Evolutionary conservation across 352 stramenopile species (phyloP), one percentile per base, ranked within the genome.

Genomic region (Pythium monospermum): DNA sequence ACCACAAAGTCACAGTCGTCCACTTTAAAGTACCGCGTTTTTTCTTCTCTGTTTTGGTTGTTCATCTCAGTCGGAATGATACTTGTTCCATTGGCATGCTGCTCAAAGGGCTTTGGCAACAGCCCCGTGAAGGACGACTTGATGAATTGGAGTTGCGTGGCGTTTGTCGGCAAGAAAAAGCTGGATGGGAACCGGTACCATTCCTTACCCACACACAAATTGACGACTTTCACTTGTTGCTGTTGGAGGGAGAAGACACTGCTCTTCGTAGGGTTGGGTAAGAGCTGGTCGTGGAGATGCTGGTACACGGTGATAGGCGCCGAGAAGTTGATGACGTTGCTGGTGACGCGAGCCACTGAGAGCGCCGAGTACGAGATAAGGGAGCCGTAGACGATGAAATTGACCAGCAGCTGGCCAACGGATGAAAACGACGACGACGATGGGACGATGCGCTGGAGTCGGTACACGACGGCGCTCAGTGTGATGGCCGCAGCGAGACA

Each of bases 101-200:
- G 45, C 31, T 81, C 78, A 59, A 98, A 99, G 25, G 69, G 75
- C 67, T 98, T 96, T 2, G 96, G 96, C 30, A 99, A 70, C 57
- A 98, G 81, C 4, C 96, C 96, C 26, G 57, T 62, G 70, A 99
- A 99, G 4, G 69, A 81, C 10, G 87, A 96, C 50, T 87, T 87
- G 25, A 98, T 66, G 72, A 98, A 99, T 21, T 73, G 73, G 19
- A 98, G 66, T 28, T 59, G 68, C 48, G 76, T 78, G 25, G 66
- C 63, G 39, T 90, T 90, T 27, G 69, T 66, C 21, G 95, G 94
- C n/a, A 99, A 68, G 59, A 98, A 98, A 61, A 98, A 99, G 39
- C 76, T 97, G 15, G 89, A 89, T 0, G 95, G 94, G 64, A 98
- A 99, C 36, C 93, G 76, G 73, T 99, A 92, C 96, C 96, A 99